phyloP scores from a whole-genome alignment of 805 yeast genomes.

The Blastobotrys peoriensis region DNA sequence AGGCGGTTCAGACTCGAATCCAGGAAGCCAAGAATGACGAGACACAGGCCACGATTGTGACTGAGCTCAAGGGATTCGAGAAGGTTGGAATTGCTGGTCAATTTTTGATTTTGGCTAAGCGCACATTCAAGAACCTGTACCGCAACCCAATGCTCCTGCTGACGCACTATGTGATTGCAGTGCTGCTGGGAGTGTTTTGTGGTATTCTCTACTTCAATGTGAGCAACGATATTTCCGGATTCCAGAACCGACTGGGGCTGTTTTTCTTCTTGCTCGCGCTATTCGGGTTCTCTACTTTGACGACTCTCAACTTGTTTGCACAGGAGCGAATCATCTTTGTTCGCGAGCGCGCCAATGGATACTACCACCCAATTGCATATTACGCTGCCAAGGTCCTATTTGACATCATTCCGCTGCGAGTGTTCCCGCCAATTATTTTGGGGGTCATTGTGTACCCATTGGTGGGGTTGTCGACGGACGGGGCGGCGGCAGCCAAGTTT shows the following conservation, averaged over 20 bases:
- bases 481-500: conserved; percentile 66
- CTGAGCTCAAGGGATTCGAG: conserved; percentile 24
- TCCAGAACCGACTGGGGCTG: conserved; percentile 90
- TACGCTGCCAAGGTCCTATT: conserved; percentile 79
- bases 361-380: conserved; percentile 82
- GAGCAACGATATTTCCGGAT: conserved; percentile 86
- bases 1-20: conserved; percentile 20
- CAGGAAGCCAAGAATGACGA: conserved; percentile 14
- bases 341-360: conserved; percentile 90
- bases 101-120: conserved; percentile 64
- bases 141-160: conserved; percentile 85
- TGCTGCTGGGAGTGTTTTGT: conserved; percentile 73
- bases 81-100: conserved; percentile 62
- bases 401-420: conserved; percentile 86
- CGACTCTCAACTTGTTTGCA: conserved; percentile 85
- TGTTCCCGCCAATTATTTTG: conserved; percentile 85
- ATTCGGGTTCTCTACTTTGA: conserved; percentile 90
- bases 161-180: conserved; percentile 75
- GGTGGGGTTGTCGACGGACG: conserved; percentile 78
- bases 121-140: conserved; percentile 89
- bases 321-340: conserved; percentile 83
- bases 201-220: conserved; percentile 81
- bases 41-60: not conserved
- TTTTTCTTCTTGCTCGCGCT: conserved; percentile 87
- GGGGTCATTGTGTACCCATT: conserved; percentile 81